These are phyloP conservation scores for Backusella psychrophila DNA, from an alignment of 192 early-diverging fungal species.

Conservation along the genomic window DNA sequence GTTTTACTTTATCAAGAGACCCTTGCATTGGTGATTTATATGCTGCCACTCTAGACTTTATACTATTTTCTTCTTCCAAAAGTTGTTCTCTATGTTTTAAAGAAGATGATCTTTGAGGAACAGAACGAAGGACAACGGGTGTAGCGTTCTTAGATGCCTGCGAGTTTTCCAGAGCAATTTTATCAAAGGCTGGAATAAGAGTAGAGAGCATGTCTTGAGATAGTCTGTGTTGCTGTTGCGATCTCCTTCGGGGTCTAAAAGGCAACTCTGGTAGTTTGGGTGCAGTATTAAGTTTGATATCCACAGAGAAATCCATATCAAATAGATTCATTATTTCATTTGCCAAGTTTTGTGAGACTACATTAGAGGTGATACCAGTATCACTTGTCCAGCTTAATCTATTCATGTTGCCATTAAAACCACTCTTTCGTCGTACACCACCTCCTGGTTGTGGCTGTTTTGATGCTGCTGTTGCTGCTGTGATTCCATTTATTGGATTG, in stretches of 20 bases:
- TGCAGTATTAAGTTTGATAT: conserved; percentile 27
- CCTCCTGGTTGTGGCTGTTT: not conserved
- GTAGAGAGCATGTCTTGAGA: conserved; percentile 9
- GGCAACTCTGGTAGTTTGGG: conserved; percentile 35
- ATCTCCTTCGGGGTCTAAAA: conserved; percentile 14
- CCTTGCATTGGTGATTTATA: not conserved
- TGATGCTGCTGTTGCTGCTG: not conserved
- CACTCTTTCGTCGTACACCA: conserved; percentile 16
- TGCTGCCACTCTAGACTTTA: not conserved
- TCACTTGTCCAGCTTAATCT: conserved; percentile 33
- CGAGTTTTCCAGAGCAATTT: conserved; percentile 1
- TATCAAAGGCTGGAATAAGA: conserved; percentile 14
- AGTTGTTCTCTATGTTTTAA: conserved; percentile 13
- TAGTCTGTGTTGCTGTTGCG: conserved; percentile 7
- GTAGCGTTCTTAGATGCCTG: not conserved
- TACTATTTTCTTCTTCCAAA: not conserved
- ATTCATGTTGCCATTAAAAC: conserved; percentile 13
- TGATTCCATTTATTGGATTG: not conserved
- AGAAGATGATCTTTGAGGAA: conserved; percentile 21
- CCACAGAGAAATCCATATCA: conserved; percentile 41
- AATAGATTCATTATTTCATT: conserved; percentile 37
- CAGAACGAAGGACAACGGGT: not conserved
- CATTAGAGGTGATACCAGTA: conserved; percentile 17
- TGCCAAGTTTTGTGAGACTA: conserved; percentile 30
- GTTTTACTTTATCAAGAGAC: not conserved